These are phyloP conservation scores for Chalara sp. DNA, from an alignment of 2,329 filamentous ascomycete species.

Conservation along the genomic window DNA sequence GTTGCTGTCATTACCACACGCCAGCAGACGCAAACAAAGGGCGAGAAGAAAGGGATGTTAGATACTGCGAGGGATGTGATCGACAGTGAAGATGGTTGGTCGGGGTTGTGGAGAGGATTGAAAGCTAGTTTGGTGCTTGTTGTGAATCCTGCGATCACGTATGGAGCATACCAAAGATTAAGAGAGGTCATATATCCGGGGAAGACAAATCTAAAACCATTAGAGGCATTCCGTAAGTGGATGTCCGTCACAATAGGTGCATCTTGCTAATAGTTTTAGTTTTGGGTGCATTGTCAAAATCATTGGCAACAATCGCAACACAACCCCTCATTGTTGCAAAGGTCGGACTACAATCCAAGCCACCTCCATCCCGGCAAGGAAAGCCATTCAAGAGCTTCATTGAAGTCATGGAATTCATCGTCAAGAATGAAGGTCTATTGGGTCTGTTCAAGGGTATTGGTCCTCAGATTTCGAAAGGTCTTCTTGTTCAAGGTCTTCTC, in stretches of 20 bases:
- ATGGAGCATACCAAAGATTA: slow-evolving; percentile 89
- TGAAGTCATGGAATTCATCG: slow-evolving; percentile 92
- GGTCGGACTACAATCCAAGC: slow-evolving; percentile 90
- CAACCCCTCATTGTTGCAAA: slow-evolving; percentile 97
- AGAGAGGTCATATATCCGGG: slow-evolving; percentile 72
- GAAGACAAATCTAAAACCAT: slow-evolving; percentile 67
- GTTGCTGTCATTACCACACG: slow-evolving; percentile 92
- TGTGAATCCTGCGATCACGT: slow-evolving; percentile 94
- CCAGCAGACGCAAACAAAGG: slow-evolving; percentile 86
- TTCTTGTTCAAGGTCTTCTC: slow-evolving; percentile 88
- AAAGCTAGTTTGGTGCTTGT: slow-evolving; percentile 95
- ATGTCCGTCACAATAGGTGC: neutral
- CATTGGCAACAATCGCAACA: slow-evolving; percentile 82
- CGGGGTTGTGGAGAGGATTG: slow-evolving; percentile 86
- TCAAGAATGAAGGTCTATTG: slow-evolving; percentile 74
- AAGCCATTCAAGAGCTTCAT: slow-evolving; percentile 90
- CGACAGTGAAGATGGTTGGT: slow-evolving; percentile 81
- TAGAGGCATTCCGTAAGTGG: slow-evolving; percentile 84
- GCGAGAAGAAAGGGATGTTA: slow-evolving; percentile 76
- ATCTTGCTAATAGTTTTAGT: slow-evolving; percentile 42
- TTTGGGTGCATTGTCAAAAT: slow-evolving; percentile 87
- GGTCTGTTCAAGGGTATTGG: slow-evolving; percentile 97
- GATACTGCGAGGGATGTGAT: slow-evolving; percentile 87
- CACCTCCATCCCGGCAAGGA: slow-evolving; percentile 74
- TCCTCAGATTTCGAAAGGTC: slow-evolving; percentile 86